Percentiles rank a stretch among this genome's conserved stretches.
Conservation (phyloP, 176 grass and related monocot species). For the Lolium perenne region DNA sequence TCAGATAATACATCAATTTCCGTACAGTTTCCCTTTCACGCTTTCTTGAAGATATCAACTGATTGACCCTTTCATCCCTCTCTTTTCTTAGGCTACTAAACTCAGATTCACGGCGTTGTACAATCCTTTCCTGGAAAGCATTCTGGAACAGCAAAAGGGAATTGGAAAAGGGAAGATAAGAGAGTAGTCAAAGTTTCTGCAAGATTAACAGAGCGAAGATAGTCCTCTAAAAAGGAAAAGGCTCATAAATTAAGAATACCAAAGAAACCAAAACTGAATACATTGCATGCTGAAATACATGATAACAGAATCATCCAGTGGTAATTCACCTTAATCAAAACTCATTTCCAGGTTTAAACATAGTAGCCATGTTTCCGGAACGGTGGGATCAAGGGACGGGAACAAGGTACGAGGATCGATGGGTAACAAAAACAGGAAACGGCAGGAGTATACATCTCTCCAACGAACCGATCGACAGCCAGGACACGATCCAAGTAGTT, state of each 20-base stretch:
- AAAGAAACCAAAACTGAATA: neutral
- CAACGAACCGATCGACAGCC: too few species aligned
- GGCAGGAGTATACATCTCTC: too few species aligned
- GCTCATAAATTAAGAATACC: neutral
- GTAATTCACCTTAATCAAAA: neutral
- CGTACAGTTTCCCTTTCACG: slow-evolving; percentile 78
- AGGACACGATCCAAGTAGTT: too few species aligned
- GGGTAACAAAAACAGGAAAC: too few species aligned
- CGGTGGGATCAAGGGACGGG: too few species aligned
- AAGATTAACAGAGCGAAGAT: neutral
- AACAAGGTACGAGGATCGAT: too few species aligned
- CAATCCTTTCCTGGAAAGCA: slow-evolving; percentile 70
- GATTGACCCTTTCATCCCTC: slow-evolving; percentile 75
- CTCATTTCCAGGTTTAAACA: neutral
- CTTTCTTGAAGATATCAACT: slow-evolving; percentile 72
- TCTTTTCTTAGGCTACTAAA: slow-evolving; percentile 67
- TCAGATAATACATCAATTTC: slow-evolving; percentile 83
- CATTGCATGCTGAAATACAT: neutral
- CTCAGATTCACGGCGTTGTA: slow-evolving; percentile 67
- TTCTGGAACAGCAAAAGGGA: slow-evolving; percentile 47
- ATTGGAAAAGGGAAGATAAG: neutral
- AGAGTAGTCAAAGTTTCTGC: neutral
- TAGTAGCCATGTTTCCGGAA: too few species aligned
- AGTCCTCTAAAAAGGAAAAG: neutral
- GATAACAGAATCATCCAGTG: neutral